Percentiles rank a stretch among this genome's conserved stretches.
phyloP scores from a whole-genome alignment of 495 filamentous ascomycete species.

The Aspergillus diversus region DNA sequence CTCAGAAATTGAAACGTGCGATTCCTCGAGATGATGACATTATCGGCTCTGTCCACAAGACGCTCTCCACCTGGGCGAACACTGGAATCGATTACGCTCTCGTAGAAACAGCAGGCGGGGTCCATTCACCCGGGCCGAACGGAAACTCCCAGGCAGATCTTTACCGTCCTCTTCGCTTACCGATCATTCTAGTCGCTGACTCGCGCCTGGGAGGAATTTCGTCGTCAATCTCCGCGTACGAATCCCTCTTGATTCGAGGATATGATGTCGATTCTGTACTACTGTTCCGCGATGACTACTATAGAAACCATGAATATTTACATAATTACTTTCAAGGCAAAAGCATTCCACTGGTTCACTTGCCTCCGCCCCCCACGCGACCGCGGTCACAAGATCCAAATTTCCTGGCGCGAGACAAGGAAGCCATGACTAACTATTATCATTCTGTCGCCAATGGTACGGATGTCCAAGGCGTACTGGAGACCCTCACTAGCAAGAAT shows the following conservation, averaged over 20 bases:
- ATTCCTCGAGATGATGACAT: conserved; percentile 54
- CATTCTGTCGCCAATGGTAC: conserved; percentile 33
- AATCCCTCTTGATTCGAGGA: conserved; percentile 71
- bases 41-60: conserved; percentile 49
- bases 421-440: conserved; percentile 65
- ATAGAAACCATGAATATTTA: conserved; percentile 68
- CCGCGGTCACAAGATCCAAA: conserved; percentile 32
- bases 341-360: conserved; percentile 55
- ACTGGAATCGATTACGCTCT: conserved; percentile 51
- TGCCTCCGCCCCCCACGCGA: conserved; percentile 56
- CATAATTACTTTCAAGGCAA: conserved; percentile 61
- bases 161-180: conserved; percentile 69
- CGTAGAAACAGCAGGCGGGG: conserved; percentile 78
- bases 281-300: conserved; percentile 63
- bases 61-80: conserved; percentile 45
- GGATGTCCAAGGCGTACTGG: conserved; percentile 44
- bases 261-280: conserved; percentile 72
- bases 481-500: conserved; percentile 54
- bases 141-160: conserved; percentile 76
- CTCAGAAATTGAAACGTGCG: conserved; percentile 40
- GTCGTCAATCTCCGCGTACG: conserved; percentile 72
- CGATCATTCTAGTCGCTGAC: conserved; percentile 74
- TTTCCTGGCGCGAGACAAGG: conserved; percentile 48
- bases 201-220: conserved; percentile 74
- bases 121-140: conserved; percentile 72